These are phyloP conservation scores for Tolypocladium inflatum DNA, from an alignment of 2,329 filamentous ascomycete species.

Conservation along the genomic window DNA sequence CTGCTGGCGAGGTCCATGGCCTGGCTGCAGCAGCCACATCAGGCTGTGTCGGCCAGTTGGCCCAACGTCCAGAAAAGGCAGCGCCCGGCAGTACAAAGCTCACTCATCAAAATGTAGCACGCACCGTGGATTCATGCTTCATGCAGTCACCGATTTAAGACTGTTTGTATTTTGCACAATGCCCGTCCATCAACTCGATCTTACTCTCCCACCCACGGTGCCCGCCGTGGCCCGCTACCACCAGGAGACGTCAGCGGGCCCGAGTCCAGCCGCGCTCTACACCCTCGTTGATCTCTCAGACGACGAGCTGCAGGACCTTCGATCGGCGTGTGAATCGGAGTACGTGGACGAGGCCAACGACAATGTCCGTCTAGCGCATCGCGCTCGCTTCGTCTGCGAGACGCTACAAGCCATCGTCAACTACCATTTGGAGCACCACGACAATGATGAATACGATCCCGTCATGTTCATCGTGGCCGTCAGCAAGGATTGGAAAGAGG, in stretches of 20 bases:
- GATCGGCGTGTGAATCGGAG: not conserved
- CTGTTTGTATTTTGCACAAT: not conserved
- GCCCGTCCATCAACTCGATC: not conserved
- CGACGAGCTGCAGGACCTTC: not conserved
- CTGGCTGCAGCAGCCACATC: too few relatives aligned
- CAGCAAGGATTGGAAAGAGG: not conserved
- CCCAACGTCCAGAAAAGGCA: too few relatives aligned
- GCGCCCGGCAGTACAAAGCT: too few relatives aligned
- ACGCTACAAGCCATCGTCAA: not conserved
- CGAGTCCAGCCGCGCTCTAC: not conserved
- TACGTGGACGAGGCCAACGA: not conserved
- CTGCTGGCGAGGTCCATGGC: too few relatives aligned
- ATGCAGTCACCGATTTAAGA: too few relatives aligned
- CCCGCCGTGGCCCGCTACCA: not conserved
- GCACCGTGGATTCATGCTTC: too few relatives aligned
- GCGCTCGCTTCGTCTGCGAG: not conserved
- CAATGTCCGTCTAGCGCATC: not conserved
- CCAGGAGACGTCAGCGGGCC: not conserved
- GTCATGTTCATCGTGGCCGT: not conserved
- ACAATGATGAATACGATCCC: not conserved
- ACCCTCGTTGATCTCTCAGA: not conserved
- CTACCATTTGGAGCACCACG: not conserved
- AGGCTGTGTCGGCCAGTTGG: too few relatives aligned
- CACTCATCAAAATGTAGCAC: too few relatives aligned
- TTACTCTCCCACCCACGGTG: not conserved